phyloP scores from a whole-genome alignment of 441 rosid genomes.

The Corymbia calophylla region DNA sequence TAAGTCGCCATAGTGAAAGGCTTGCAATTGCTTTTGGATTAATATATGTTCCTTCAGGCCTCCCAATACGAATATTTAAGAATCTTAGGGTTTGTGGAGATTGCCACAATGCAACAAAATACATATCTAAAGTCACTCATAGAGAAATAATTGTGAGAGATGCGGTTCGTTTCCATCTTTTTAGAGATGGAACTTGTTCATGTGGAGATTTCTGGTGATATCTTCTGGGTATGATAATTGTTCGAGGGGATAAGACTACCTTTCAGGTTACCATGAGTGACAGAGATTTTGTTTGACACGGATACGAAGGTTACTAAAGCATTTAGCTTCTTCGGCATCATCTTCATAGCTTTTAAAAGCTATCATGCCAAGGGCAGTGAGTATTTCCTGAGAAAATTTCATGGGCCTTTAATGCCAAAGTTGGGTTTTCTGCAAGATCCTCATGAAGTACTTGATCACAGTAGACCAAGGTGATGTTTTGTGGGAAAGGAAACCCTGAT shows the following conservation, averaged over 20 bases:
- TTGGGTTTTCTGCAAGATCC: neutral
- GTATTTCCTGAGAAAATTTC: neutral
- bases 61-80: slow-evolving; percentile 73
- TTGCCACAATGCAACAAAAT: slow-evolving; percentile 85
- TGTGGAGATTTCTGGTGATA: slow-evolving; percentile 96
- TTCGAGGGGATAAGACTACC: neutral
- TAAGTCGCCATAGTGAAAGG: slow-evolving; percentile 81
- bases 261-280: neutral
- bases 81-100: slow-evolving; percentile 87
- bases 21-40: slow-evolving; percentile 92
- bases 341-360: neutral
- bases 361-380: neutral
- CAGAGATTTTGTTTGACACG: neutral
- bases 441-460: neutral
- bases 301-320: neutral
- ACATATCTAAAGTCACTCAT: slow-evolving; percentile 69
- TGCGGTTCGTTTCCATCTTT: slow-evolving; percentile 78
- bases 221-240: neutral
- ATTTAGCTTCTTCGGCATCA: neutral
- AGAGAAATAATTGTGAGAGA: slow-evolving; percentile 96
- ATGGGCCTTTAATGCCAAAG: neutral
- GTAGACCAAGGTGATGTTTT: neutral
- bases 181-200: slow-evolving; percentile 85
- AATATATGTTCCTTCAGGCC: slow-evolving; percentile 51
- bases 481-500: neutral